phyloP scores from a whole-genome alignment of 129 eudicot species.

The Deinandra increscens region DNA sequence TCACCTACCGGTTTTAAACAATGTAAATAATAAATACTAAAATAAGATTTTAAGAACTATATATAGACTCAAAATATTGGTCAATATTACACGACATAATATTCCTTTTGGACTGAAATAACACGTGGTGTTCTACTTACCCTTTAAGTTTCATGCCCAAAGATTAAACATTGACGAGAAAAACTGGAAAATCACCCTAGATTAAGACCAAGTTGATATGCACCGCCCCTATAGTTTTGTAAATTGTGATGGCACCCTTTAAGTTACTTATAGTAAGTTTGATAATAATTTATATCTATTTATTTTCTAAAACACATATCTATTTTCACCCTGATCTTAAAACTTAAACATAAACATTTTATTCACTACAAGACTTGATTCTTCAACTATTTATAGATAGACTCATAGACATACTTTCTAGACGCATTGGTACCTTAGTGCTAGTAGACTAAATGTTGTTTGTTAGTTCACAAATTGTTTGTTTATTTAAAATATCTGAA shows the following conservation, averaged over 20 bases:
- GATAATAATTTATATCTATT: background rate
- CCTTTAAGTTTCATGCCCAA: background rate
- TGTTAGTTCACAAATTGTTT: no score
- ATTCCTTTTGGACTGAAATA: background rate
- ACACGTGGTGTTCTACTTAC: conserved; percentile 20
- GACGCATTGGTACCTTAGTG: no score
- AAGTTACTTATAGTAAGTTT: background rate
- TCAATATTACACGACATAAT: background rate
- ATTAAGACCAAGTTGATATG: background rate
- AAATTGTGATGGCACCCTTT: background rate
- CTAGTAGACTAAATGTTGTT: no score
- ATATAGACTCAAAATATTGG: background rate
- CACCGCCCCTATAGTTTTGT: background rate
- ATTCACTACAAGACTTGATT: no score
- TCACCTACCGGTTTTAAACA: no score
- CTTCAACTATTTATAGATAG: no score
- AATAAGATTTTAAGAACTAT: no score
- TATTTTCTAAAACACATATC: no score
- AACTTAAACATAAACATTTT: no score
- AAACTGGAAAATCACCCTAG: background rate
- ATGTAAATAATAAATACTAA: background rate
- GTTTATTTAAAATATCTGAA: no score
- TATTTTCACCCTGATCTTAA: no score
- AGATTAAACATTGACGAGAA: background rate
- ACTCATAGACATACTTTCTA: no score